phyloP scores from a whole-genome alignment of 2,329 filamentous ascomycete genomes.

The Penicillium italicum region DNA sequence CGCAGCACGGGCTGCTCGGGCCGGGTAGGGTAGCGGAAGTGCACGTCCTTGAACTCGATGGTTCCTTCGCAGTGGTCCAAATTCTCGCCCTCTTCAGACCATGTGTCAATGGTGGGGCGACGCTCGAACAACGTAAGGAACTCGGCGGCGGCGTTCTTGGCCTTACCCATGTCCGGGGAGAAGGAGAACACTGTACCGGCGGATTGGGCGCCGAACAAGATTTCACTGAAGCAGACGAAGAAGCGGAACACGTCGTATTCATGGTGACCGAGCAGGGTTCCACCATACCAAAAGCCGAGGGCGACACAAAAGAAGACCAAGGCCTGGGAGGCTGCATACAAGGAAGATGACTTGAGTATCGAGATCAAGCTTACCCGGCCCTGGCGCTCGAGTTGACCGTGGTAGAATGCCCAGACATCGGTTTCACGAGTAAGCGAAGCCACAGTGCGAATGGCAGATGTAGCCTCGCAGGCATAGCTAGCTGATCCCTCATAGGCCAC shows the following conservation, averaged over 20 bases:
- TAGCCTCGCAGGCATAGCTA: conserved; percentile 86
- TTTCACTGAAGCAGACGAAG: conserved; percentile 82
- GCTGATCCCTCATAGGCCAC: conserved; percentile 75
- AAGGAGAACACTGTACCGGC: conserved; percentile 87
- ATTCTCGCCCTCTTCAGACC: conserved; percentile 65
- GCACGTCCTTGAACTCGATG: conserved; percentile 86
- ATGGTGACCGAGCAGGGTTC: conserved; percentile 64
- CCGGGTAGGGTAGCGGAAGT: conserved; percentile 90
- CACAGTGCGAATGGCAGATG: conserved; percentile 89
- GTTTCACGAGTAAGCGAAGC: conserved; percentile 83
- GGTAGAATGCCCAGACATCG: conserved; percentile 73
- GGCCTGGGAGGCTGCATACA: conserved; percentile 83
- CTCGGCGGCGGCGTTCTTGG: conserved; percentile 74
- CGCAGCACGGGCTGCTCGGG: conserved; percentile 89
- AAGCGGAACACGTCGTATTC: conserved; percentile 83
- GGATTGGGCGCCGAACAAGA: conserved; percentile 89
- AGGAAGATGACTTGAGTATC: conserved; percentile 68
- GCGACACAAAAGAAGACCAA: conserved; percentile 79
- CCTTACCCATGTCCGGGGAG: conserved; percentile 89
- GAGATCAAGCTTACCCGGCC: conserved; percentile 66
- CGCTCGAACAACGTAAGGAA: conserved; percentile 82
- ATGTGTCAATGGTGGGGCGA: conserved; percentile 75
- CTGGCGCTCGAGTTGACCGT: conserved; percentile 62
- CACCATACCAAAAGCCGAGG: conserved; percentile 90
- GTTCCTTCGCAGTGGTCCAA: conserved; percentile 66